Conservation (phyloP, 768 basidiomycete genomes). For the Pleurotus giganteus region DNA sequence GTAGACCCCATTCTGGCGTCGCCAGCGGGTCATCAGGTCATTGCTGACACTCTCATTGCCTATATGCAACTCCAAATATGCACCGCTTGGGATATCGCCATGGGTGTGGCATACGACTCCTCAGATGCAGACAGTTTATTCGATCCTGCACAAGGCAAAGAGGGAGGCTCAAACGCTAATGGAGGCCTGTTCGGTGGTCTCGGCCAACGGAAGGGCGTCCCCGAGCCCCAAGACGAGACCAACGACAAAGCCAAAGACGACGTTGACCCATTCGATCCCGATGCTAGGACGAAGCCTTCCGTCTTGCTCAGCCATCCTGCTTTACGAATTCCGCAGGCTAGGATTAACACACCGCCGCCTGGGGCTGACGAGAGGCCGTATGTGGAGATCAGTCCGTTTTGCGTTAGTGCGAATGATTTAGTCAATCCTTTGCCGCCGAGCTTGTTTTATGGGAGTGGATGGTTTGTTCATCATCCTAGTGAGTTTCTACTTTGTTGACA, state of each 20-base stretch:
- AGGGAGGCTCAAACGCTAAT: slow-evolving; percentile 38
- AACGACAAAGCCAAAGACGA: slow-evolving; percentile 31
- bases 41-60: slow-evolving; percentile 88
- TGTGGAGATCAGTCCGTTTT: slow-evolving; percentile 88
- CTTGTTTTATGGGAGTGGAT: slow-evolving; percentile 91
- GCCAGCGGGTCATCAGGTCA: slow-evolving; percentile 74
- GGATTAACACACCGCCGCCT: slow-evolving; percentile 66
- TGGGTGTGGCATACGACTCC: slow-evolving; percentile 63
- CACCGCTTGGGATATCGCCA: slow-evolving; percentile 74
- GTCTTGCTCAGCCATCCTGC: slow-evolving; percentile 24
- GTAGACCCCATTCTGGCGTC: slow-evolving; percentile 83
- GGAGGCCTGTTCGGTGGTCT: slow-evolving; percentile 79
- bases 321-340: slow-evolving; percentile 63
- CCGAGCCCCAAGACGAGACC: slow-evolving; percentile 36
- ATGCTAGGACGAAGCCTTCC: slow-evolving; percentile 8
- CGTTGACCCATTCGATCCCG: slow-evolving; percentile 20
- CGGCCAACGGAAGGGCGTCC: slow-evolving; percentile 78
- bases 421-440: slow-evolving; percentile 96
- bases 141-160: slow-evolving; percentile 21
- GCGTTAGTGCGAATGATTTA: slow-evolving; percentile 95
- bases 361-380: slow-evolving; percentile 45
- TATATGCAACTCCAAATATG: slow-evolving; percentile 93
- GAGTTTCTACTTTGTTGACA: slow-evolving; percentile 2
- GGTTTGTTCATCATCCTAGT: slow-evolving; percentile 72
- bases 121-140: slow-evolving; percentile 24